Evolutionary conservation across 2,329 filamentous ascomycete genomes (phyloP), one percentile per base, ranked within the genome.

Genomic region (Colletotrichum magnum): DNA sequence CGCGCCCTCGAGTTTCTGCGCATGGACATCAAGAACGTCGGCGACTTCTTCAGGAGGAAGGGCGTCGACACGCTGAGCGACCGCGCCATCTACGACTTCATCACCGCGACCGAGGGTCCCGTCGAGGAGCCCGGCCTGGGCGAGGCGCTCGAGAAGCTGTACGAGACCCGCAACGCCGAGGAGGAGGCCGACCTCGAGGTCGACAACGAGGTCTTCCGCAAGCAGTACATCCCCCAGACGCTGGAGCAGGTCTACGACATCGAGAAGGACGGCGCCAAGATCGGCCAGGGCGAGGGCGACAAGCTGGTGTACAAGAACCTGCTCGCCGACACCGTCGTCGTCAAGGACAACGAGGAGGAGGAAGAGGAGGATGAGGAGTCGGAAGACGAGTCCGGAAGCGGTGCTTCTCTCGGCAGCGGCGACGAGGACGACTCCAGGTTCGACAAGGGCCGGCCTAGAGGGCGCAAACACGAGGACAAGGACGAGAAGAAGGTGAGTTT

Each of bases 11-110:
- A 98, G 78, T 99, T 99, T 78, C 81, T 99, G 75, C 91, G 96
- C 41, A 98, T 98, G 95, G 96, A 99, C 78, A 94, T 99, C 81
- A 98, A 98, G 86, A 99, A 99, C 77, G 90, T 97, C 1, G 92
- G 90, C 24, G 94, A 97, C 79, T 99, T 97, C 82, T 99, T 98
- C 88, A 87, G 90, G 36, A 88, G 93, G 21, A 92, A 97, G 79
- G 92, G 92, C 48, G 94, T 98, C 2, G 90, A 97, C 70, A 92
- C 90, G 0, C 85, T 99, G 3, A 83, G 91, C 1, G 95, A 98
- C 79, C 89, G 92, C 39, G 84, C 87, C n/a, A 85, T 94, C 12
- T 99, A 97, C 81, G 88, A 91, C 73, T 98, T 97, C 80, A 90
- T 98, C 76, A 94, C 90, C 0, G 82, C 86, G 0, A 77, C 86